Percentiles rank a stretch among this genome's conserved stretches.
Conservation (phyloP, 306 rosid genomes). For the Cicer yamashitae region DNA sequence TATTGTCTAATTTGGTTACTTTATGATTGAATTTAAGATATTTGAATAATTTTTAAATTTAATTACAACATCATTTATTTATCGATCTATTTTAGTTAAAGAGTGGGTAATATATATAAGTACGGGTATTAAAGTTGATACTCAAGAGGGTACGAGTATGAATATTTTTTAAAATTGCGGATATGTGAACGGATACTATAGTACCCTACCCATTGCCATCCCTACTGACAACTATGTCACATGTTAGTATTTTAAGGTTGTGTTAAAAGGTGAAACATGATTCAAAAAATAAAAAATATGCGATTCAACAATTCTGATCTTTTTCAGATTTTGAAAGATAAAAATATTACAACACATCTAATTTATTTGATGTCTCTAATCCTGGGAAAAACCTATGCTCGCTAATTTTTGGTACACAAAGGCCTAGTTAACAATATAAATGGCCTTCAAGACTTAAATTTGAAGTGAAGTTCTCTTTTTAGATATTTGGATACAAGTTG, state of each 20-base stretch:
- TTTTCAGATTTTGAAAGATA: slow-evolving; percentile 30
- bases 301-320: slow-evolving; percentile 1
- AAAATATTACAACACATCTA: slow-evolving; percentile 26
- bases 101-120: rapidly evolving
- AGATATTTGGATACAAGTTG: slow-evolving; percentile 31
- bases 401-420: slow-evolving; percentile 29
- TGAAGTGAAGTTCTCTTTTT: slow-evolving; percentile 17
- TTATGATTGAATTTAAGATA: no score
- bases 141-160: no score
- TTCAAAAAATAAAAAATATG: background rate
- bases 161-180: no score
- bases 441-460: slow-evolving; percentile 32
- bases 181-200: no score
- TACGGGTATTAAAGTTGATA: no score
- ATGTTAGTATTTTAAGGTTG: background rate
- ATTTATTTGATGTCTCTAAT: slow-evolving; percentile 25
- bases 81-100: no score
- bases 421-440: slow-evolving; percentile 20
- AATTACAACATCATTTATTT: no score
- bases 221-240: background rate
- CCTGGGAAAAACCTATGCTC: slow-evolving; percentile 5
- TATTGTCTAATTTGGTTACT: no score
- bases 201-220: no score
- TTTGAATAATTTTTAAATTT: no score
- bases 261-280: background rate